These are phyloP conservation scores for Neopestalotiopsis clavispora DNA, from an alignment of 2,329 filamentous ascomycete genomes.

Conservation along the genomic window DNA sequence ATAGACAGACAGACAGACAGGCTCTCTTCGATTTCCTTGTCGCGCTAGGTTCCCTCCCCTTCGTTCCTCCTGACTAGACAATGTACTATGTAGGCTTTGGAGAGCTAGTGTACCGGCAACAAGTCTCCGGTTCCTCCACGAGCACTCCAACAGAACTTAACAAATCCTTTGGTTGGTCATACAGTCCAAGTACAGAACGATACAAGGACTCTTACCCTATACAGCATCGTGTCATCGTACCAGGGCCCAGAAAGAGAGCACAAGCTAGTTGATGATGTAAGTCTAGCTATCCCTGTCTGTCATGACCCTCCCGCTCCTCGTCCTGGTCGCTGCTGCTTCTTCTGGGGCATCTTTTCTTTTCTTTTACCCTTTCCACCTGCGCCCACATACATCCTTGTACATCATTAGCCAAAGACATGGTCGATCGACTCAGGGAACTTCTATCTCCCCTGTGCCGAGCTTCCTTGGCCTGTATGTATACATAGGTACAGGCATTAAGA, in stretches of 20 bases:
- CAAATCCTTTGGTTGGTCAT: background rate
- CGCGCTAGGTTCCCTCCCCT: background rate
- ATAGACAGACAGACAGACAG: no score
- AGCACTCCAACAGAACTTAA: background rate
- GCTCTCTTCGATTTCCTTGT: background rate
- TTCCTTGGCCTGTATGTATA: background rate
- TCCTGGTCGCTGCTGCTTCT: constrained; percentile 27
- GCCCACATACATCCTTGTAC: constrained; percentile 18
- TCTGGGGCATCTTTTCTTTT: constrained; percentile 19
- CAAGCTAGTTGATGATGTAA: constrained; percentile 17
- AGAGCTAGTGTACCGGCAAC: background rate
- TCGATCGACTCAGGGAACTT: constrained; percentile 15
- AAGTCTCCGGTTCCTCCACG: background rate
- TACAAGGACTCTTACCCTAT: background rate
- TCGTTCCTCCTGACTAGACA: background rate
- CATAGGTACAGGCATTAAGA: background rate
- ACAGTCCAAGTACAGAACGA: background rate
- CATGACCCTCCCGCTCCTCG: constrained; percentile 23
- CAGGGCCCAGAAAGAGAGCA: background rate
- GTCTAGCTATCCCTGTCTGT: constrained; percentile 30
- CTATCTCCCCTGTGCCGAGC: constrained; percentile 3
- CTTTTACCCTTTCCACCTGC: constrained; percentile 8
- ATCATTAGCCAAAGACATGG: background rate
- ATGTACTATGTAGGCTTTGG: background rate
- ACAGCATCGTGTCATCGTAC: background rate